A percentile compares a stretch with the other conserved stretches of the same genome.
Evolutionary conservation across 192 early-diverging fungal species (phyloP).

Genomic region (Irineochytrium annulatum): DNA sequence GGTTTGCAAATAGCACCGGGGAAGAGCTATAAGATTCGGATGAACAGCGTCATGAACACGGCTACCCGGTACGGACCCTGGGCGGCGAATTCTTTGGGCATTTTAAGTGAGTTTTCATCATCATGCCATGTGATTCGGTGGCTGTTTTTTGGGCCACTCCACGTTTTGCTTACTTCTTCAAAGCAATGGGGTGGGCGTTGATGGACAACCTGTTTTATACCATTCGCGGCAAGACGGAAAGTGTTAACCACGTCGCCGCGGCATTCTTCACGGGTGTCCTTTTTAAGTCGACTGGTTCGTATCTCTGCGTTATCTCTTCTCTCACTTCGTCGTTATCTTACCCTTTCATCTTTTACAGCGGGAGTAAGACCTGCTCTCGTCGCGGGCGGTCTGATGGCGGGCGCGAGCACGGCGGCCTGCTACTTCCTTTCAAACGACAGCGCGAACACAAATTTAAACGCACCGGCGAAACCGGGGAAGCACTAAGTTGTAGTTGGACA

Average conservation of each 20-base stretch:
- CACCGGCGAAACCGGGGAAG: too few relatives aligned
- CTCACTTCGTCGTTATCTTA: background rate
- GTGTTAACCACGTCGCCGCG: slow-evolving; percentile 48
- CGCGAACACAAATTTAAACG: too few relatives aligned
- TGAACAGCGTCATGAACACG: slow-evolving; percentile 52
- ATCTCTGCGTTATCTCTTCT: background rate
- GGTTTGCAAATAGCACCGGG: slow-evolving; percentile 46
- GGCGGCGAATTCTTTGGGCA: slow-evolving; percentile 49
- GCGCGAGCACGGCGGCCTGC: too few relatives aligned
- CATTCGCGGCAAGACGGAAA: slow-evolving; percentile 42
- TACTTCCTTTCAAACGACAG: too few relatives aligned
- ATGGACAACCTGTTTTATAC: slow-evolving; percentile 35
- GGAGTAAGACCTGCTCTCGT: slow-evolving; percentile 48
- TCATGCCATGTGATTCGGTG: background rate
- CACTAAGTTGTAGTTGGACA: too few relatives aligned
- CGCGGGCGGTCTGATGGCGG: slow-evolving; percentile 41
- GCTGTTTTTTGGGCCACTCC: slow-evolving; percentile 6
- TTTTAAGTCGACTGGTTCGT: slow-evolving; percentile 54
- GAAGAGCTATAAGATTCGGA: slow-evolving; percentile 42
- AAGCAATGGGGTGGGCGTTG: slow-evolving; percentile 46
- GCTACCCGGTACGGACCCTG: slow-evolving; percentile 50
- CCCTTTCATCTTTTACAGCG: slow-evolving; percentile 17
- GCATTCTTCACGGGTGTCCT: slow-evolving; percentile 51
- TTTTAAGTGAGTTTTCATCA: slow-evolving; percentile 36
- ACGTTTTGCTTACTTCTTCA: background rate